Conservation (phyloP, 139 green algal genomes). For the Ulvella scutata region DNA sequence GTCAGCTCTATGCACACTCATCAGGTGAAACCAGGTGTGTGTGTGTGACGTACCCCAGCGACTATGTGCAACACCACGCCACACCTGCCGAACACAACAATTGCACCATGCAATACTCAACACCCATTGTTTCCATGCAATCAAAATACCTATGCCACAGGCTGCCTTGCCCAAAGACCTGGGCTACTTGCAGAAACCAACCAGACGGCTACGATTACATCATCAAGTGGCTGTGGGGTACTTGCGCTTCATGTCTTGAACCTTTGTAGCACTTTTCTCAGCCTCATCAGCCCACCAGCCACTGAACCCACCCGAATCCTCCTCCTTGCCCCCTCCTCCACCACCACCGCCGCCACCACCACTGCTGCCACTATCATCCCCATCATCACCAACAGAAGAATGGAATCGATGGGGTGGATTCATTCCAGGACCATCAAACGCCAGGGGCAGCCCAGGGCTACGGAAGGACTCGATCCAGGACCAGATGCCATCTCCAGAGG, state of each 20-base stretch:
- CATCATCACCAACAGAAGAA: not conserved
- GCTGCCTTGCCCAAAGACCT: no score
- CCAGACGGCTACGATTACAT: no score
- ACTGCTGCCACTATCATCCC: not conserved
- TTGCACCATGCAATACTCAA: no score
- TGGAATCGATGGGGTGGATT: no score
- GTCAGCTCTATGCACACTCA: no score
- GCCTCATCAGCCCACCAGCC: not conserved
- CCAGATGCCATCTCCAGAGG: not conserved
- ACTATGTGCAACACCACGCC: no score
- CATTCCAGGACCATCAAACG: not conserved
- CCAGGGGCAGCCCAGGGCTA: not conserved
- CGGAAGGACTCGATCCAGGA: conserved; percentile 2
- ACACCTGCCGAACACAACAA: no score
- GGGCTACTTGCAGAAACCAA: no score
- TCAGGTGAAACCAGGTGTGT: no score
- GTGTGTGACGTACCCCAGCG: no score
- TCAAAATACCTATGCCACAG: no score
- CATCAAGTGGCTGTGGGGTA: not conserved
- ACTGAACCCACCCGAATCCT: not conserved
- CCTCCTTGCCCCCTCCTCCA: not conserved
- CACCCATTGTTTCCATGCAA: no score
- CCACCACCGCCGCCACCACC: not conserved
- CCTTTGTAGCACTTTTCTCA: not conserved
- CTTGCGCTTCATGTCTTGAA: not conserved